Percentiles rank a stretch among this genome's conserved stretches.
phyloP scores from a whole-genome alignment of 371 early-diverging fungal species.

The Funneliformis caledonium region DNA sequence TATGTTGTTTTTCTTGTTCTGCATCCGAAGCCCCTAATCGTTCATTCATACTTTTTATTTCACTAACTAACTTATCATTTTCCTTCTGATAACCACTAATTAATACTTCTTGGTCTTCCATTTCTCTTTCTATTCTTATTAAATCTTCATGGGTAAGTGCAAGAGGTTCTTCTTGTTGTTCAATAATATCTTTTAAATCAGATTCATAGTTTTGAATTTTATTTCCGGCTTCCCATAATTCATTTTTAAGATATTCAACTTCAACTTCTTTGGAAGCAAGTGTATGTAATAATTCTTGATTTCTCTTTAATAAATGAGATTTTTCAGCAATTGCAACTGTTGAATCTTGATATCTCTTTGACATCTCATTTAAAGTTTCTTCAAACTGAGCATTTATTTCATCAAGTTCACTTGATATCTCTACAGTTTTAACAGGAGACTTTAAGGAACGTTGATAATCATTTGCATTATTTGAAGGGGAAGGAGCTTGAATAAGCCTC shows the following conservation, averaged over 20 bases:
- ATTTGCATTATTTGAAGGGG: not conserved
- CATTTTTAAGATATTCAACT: conserved; percentile 35
- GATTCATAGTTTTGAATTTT: conserved; percentile 29
- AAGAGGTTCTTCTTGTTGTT: conserved; percentile 35
- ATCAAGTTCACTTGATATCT: conserved; percentile 35
- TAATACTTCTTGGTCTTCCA: conserved; percentile 36
- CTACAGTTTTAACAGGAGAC: conserved; percentile 1
- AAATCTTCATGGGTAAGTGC: conserved; percentile 25
- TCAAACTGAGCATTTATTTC: conserved; percentile 34
- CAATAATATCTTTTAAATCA: conserved; percentile 27
- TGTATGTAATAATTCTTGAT: conserved; percentile 33
- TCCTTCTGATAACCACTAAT: conserved; percentile 24
- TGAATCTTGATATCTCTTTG: conserved; percentile 38
- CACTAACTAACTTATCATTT: conserved; percentile 24
- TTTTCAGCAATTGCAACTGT: conserved; percentile 32
- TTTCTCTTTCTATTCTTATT: conserved; percentile 32
- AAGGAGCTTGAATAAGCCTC: not conserved
- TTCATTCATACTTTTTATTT: conserved; percentile 23
- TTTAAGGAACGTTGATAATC: conserved; percentile 10
- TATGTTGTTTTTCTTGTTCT: conserved; percentile 12
- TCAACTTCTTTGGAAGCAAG: conserved; percentile 38
- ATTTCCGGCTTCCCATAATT: conserved; percentile 26
- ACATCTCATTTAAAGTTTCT: conserved; percentile 27
- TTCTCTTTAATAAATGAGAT: conserved; percentile 28
- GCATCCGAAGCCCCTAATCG: not conserved